Evolutionary conservation across 2,329 filamentous ascomycete genomes (phyloP), one percentile per base, ranked within the genome.

Genomic region (Diaporthe citrichinensis): DNA sequence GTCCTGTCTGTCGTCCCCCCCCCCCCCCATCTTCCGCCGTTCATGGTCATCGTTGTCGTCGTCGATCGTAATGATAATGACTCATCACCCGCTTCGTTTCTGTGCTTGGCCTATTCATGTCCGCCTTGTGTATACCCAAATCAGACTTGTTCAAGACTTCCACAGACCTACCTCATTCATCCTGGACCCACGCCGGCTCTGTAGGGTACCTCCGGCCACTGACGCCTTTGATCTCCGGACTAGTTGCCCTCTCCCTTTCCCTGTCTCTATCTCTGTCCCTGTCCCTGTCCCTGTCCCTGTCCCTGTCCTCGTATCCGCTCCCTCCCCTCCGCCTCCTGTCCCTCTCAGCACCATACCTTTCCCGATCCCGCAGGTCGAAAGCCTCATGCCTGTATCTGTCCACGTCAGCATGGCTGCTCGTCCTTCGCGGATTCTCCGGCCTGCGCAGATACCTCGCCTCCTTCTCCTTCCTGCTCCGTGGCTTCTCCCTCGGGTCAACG

Each of bases 351-450:
- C 76, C 55, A 15, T 82, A 76, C 25, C 82, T 80, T 4, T 84
- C 83, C 51, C 82, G 79, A 23, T 81, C 78, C 59, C 83, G 81
- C 23, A 79, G 67, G 49, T 86, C 84, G 78, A 83, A 83, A 9
- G 81, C 79, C 72, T 82, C 79, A 25, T 84, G 84, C 15, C 84
- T 82, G 59, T 84, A 81, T 31, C 87, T 83, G 76, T 93, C 87
- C 46, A 86, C 82, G 76, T 89, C 88, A 34, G 87, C 86, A 76
- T 89, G 87, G 78, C 87, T 89, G 80, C 87, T 88, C 4, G 88
- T 87, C 59, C 88, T 82, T 62, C 87, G 83, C 39, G 85, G 81
- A 20, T 82, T 79, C 1, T 86, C 86, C 1, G 86, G 84, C n/a
- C 86, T 83, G 41, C 83, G 80, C 17, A 84, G 79, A 77, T 86